Evolutionary conservation across 208 protist species (phyloP).

Genomic region (Crithidia fasciculata): DNA sequence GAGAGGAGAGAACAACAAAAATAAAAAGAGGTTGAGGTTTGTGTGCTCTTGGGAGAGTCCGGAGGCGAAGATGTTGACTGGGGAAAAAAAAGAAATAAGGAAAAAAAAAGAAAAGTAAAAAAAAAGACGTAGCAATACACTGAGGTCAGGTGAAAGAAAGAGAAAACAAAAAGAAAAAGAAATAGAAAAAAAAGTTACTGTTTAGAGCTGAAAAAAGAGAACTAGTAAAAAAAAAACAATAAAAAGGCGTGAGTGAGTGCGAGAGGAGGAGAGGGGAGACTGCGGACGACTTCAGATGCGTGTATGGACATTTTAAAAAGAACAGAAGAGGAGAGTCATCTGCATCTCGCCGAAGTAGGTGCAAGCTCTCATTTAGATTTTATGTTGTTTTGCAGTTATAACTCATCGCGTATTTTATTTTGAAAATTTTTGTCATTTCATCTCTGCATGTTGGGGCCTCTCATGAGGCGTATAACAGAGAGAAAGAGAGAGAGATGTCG

Average conservation of each 20-base stretch:
- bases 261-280: too few relatives aligned
- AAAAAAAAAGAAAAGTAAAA: neutral
- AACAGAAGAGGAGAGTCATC: neutral
- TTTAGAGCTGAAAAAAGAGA: neutral
- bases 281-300: slow-evolving; percentile 14
- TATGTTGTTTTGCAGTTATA: too few relatives aligned
- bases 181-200: neutral
- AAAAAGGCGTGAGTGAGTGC: neutral
- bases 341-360: slow-evolving; percentile 4
- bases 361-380: too few relatives aligned
- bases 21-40: neutral
- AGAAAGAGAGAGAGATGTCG: too few relatives aligned
- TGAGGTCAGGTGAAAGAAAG: neutral
- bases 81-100: neutral
- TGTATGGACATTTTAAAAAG: neutral
- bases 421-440: too few relatives aligned
- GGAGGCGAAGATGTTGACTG: neutral
- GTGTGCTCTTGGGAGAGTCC: too few relatives aligned
- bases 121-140: neutral
- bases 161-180: slow-evolving; percentile 18
- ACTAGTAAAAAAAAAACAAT: slow-evolving; percentile 5
- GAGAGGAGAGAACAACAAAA: neutral
- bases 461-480: too few relatives aligned
- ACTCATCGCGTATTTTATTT: too few relatives aligned
- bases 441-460: too few relatives aligned